phyloP scores from a whole-genome alignment of 2,329 filamentous ascomycete species.

The Talaromyces marneffei region DNA sequence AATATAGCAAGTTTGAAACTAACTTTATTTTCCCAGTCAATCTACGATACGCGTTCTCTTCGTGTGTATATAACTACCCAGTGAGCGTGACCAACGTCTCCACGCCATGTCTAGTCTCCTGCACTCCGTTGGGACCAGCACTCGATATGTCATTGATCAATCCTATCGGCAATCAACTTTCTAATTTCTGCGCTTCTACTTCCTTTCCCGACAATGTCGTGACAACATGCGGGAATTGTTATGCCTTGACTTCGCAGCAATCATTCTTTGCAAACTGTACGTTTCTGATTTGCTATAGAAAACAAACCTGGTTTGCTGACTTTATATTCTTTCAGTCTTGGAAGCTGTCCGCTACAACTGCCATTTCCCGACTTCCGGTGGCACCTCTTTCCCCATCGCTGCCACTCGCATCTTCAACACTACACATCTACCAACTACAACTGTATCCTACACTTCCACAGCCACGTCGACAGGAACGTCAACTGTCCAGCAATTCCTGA shows the following conservation, averaged over 20 bases:
- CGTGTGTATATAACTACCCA: conserved; percentile 41
- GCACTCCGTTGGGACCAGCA: conserved; percentile 29
- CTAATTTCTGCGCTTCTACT: conserved; percentile 34
- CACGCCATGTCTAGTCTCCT: conserved; percentile 42
- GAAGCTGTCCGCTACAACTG: conserved; percentile 44
- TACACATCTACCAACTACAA: conserved; percentile 32
- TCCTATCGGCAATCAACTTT: conserved; percentile 26
- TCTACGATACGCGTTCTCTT: conserved; percentile 40
- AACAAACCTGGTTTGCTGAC: neutral
- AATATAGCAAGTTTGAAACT: neutral
- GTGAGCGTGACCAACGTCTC: conserved; percentile 32
- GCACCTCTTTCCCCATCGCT: conserved; percentile 35
- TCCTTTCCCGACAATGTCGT: conserved; percentile 39
- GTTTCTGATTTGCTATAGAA: conserved; percentile 16
- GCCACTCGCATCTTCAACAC: conserved; percentile 38
- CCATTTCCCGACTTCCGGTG: conserved; percentile 32
- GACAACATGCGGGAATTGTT: conserved; percentile 39
- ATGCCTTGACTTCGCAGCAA: conserved; percentile 37
- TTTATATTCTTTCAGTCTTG: conserved; percentile 29
- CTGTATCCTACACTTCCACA: conserved; percentile 17
- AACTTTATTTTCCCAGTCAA: conserved; percentile 33
- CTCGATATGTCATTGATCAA: conserved; percentile 27
- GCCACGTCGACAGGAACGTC: conserved; percentile 20
- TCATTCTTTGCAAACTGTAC: conserved; percentile 41
- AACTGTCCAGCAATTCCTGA: conserved; percentile 26